Evolutionary conservation across 768 basidiomycete genomes (phyloP), one percentile per base, ranked within the genome.

Genomic region (Ramaria sp.): DNA sequence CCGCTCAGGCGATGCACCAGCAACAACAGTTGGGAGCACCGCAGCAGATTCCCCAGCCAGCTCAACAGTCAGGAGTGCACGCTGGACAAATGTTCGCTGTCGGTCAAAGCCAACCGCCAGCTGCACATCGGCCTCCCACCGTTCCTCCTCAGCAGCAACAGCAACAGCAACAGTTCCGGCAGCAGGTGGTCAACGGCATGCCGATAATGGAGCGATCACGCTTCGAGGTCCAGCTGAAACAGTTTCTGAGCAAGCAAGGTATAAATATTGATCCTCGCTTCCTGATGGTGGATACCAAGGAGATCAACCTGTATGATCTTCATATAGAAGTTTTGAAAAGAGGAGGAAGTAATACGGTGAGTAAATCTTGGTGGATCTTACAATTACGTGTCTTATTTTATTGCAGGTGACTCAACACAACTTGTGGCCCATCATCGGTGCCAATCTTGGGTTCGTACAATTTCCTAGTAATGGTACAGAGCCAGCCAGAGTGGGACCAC

Each of bases 381-480:
- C 30, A n/a, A 18, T 7, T 24, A 53, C 56, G 38, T 48, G 61
- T 6, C 62, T 60, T 50, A 13, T 43, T 27, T 12, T 22, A 37
- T 39, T 56, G 58, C 51, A 84, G 82, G 76, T 83, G 12, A 69
- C 69, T 24, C 66, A 68, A 55, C 73, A 75, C 45, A 83, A 85
- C 32, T 57, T 72, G 56, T 88, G 85, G 86, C 61, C 75, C 15
- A 68, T 82, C 43, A 77, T 88, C 54, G 86, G 77, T 16, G 85
- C 76, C n/a, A 75, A 74, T 22, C 71, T 88, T 66, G 81, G 79
- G 16, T 78, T 82, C 60, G 73, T 81, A 2, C 73, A 81, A 51
- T 84, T 86, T 59, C 81, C 81, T 2, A 82, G 73, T 3, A 76
- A 68, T 10, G 81, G 78, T 0, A 65, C 70, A 3, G 81, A 85